Percentiles rank a stretch among this genome's conserved stretches.
Conservation (phyloP, 331 rosid genomes). For the Acacia concinna region DNA sequence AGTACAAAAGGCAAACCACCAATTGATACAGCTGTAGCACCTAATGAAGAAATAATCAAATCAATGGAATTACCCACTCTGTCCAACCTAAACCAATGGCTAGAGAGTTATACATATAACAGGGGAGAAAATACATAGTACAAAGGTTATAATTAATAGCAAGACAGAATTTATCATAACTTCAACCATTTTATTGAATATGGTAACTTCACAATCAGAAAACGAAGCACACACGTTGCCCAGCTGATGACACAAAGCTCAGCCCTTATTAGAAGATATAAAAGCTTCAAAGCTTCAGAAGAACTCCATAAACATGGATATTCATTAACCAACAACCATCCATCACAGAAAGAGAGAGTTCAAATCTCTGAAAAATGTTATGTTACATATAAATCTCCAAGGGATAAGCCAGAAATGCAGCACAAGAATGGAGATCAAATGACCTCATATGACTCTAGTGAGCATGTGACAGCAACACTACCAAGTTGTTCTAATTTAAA, state of each 20-base stretch:
- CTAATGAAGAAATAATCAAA: slow-evolving; percentile 1
- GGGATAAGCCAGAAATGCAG: not conserved
- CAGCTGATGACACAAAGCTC: slow-evolving; percentile 15
- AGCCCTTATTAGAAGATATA: not conserved
- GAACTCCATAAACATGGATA: slow-evolving; percentile 1
- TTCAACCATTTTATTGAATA: slow-evolving; percentile 11
- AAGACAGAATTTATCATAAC: slow-evolving; percentile 4
- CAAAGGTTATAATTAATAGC: not conserved
- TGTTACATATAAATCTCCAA: not conserved
- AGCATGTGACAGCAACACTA: not conserved
- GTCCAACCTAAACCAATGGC: slow-evolving; percentile 24
- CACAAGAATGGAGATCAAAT: not conserved
- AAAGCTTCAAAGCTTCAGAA: not conserved
- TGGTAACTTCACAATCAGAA: not conserved
- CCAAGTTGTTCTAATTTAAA: not conserved
- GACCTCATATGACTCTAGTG: slow-evolving; percentile 21
- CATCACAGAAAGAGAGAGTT: slow-evolving; percentile 21
- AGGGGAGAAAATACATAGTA: slow-evolving; percentile 7
- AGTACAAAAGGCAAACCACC: slow-evolving; percentile 6
- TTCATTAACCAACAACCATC: not conserved
- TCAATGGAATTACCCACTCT: not conserved
- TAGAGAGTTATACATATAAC: slow-evolving; percentile 14
- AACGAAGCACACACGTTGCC: not conserved
- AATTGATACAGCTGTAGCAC: slow-evolving; percentile 4
- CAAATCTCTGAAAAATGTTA: not conserved